Percentiles rank a stretch among this genome's conserved stretches.
These are phyloP conservation scores for Alternaria brassicae DNA, from an alignment of 2,329 filamentous ascomycete species.

Conservation along the genomic window DNA sequence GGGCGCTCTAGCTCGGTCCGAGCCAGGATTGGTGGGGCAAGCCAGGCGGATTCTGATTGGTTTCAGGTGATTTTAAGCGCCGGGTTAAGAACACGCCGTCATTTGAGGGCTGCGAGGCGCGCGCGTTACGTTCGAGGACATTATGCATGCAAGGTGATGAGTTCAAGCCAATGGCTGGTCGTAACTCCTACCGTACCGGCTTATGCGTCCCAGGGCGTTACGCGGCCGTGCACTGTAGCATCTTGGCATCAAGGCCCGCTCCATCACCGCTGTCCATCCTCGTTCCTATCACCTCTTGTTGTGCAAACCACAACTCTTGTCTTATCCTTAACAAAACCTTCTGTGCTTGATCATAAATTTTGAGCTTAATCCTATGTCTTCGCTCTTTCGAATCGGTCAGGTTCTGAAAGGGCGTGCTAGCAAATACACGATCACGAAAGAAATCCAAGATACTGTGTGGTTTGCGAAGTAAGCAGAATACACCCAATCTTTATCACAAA, in stretches of 20 bases:
- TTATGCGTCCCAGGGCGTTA: not conserved
- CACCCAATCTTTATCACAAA: not conserved
- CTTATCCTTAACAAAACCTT: not conserved
- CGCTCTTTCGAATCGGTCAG: conserved; percentile 24
- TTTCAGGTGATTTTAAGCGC: no score
- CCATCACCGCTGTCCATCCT: not conserved
- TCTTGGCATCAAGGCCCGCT: conserved; percentile 6
- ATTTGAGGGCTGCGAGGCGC: no score
- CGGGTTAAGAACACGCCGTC: no score
- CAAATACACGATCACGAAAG: conserved; percentile 25
- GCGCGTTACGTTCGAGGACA: not conserved
- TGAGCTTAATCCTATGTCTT: not conserved
- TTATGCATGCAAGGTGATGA: not conserved
- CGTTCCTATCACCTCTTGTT: not conserved
- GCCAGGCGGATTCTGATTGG: no score
- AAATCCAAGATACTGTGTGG: conserved; percentile 28
- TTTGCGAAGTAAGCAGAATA: conserved; percentile 26
- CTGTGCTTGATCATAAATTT: not conserved
- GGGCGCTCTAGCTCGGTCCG: no score
- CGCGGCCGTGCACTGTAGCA: not conserved
- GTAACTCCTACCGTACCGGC: not conserved
- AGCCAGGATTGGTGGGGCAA: no score
- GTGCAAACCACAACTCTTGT: conserved; percentile 1
- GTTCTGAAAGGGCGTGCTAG: conserved; percentile 20
- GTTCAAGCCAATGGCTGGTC: not conserved